Conservation (phyloP, 148 eudicot species). For the Pharnaceum exiguum region DNA sequence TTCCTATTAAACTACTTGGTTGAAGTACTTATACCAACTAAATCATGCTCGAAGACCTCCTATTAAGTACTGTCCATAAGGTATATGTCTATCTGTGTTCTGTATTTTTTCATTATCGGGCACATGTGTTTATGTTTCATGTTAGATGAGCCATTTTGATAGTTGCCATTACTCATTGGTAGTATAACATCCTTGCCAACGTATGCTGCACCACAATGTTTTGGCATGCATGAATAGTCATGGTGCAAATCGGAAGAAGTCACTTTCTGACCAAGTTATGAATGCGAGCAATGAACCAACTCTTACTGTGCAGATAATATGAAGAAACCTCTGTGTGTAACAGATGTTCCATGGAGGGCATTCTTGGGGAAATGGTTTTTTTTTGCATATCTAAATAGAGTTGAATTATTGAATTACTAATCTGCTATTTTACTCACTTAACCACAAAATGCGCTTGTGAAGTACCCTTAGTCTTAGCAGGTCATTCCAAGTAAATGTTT, state of each 20-base stretch:
- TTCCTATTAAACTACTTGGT: too few relatives aligned
- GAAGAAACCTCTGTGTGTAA: conserved; percentile 6
- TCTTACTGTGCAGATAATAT: conserved; percentile 9
- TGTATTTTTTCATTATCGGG: too few relatives aligned
- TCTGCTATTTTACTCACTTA: conserved; percentile 25
- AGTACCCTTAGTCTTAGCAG: conserved; percentile 20
- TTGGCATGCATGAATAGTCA: conserved; percentile 8
- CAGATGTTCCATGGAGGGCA: conserved; percentile 12
- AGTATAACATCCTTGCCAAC: conserved; percentile 7
- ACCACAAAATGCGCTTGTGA: conserved; percentile 25
- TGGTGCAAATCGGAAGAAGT: neutral
- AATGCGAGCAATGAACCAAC: conserved; percentile 15
- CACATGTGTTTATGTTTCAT: too few relatives aligned
- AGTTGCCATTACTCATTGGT: neutral
- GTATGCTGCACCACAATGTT: conserved; percentile 10
- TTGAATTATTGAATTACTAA: conserved; percentile 2
- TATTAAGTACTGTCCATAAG: conserved; percentile 28
- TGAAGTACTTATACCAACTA: too few relatives aligned
- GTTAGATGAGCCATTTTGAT: too few relatives aligned
- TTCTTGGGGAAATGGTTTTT: conserved; percentile 13
- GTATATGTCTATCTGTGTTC: conserved; percentile 4
- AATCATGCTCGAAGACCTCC: conserved; percentile 25
- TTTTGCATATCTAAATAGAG: neutral
- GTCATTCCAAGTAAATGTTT: conserved; percentile 28
- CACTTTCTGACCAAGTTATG: conserved; percentile 9